Evolutionary conservation across 805 yeast species (phyloP), one percentile per base, ranked within the genome.

Genomic region (Metschnikowia santaceciliae): DNA sequence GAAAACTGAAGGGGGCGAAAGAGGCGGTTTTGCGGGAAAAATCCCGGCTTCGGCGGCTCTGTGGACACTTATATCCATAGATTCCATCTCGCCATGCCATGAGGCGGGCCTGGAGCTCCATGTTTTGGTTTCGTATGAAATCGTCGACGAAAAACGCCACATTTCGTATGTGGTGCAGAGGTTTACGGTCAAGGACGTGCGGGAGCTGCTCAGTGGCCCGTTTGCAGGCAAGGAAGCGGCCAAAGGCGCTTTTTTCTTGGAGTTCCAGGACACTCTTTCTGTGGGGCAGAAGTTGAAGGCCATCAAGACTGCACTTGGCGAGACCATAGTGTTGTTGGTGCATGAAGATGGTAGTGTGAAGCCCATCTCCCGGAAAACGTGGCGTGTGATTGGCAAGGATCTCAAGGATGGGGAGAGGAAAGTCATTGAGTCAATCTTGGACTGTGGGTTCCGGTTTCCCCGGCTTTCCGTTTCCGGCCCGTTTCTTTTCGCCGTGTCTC

Each of bases 401-500:
- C 3, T n/a, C 10, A 26, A 26, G 30, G 30, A 22, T 6, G 14
- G 50, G 17, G 23, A 14, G 8, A 36, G 8, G 45, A 26, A 57
- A 0, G 49, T 70, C 0, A 67, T 81, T 4, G 60, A 72, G 2
- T 67, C 80, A 0, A 57, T 83, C 2, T 66, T 75, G 32, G 87
- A 83, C 55, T 72, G 79, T 5, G 88, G 87, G 0, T 84, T 77
- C 60, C 63, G 69, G 44, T 72, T 82, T 40, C 78, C 82, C 0
- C 58, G 57, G 30, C 64, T 72, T 11, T 53, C 54, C 68, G 68
- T 47, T 3, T 26, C n/a, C 2, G 40, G 40, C 5, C 54, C 50
- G 0, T 61, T 69, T 15, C 57, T 69, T 15, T 58, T 72, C 10
- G 68, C 75, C 3, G 58, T 82, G 3, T 80, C 86, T 2, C 85